Conservation (phyloP, 495 filamentous ascomycete genomes). For the Penicillium arizonense region DNA sequence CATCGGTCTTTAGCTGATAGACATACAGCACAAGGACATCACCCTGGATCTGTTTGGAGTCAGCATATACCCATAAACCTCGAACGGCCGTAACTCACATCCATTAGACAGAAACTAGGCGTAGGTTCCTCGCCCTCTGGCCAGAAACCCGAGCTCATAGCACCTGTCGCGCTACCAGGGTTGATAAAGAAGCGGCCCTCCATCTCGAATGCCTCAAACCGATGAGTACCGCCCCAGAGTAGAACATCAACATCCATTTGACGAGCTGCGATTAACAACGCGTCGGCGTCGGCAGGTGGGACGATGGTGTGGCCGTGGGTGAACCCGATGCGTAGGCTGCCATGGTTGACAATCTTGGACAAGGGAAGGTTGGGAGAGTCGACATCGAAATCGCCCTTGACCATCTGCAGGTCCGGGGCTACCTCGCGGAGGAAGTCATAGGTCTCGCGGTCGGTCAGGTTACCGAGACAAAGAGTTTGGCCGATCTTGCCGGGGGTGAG, state of each 20-base stretch:
- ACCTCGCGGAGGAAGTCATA: conserved; percentile 93
- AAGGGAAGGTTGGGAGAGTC: conserved; percentile 88
- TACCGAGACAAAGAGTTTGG: conserved; percentile 95
- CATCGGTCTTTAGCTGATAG: conserved; percentile 90
- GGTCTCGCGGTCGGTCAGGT: conserved; percentile 90
- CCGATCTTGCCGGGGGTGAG: conserved; percentile 96
- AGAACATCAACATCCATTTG: conserved; percentile 97
- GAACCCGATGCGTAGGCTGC: conserved; percentile 90
- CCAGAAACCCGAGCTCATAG: conserved; percentile 71
- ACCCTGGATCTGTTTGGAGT: conserved; percentile 75
- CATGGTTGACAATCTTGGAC: conserved; percentile 92
- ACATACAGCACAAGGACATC: conserved; percentile 97
- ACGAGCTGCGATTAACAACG: conserved; percentile 86
- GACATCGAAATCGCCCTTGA: conserved; percentile 90
- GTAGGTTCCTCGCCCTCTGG: conserved; percentile 75
- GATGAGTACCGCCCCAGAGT: conserved; percentile 95
- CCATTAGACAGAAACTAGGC: conserved; percentile 98
- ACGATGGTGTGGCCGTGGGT: conserved; percentile 96
- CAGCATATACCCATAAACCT: not conserved
- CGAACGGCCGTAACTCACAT: conserved; percentile 61
- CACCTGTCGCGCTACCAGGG: conserved; percentile 90
- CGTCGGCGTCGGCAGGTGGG: conserved; percentile 85
- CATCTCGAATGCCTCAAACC: conserved; percentile 97
- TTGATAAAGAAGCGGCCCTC: conserved; percentile 99
- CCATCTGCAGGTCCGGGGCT: conserved; percentile 92